A percentile compares a stretch with the other conserved stretches of the same genome.
phyloP scores from a whole-genome alignment of 2,329 filamentous ascomycete genomes.

The Colletotrichum sp. region DNA sequence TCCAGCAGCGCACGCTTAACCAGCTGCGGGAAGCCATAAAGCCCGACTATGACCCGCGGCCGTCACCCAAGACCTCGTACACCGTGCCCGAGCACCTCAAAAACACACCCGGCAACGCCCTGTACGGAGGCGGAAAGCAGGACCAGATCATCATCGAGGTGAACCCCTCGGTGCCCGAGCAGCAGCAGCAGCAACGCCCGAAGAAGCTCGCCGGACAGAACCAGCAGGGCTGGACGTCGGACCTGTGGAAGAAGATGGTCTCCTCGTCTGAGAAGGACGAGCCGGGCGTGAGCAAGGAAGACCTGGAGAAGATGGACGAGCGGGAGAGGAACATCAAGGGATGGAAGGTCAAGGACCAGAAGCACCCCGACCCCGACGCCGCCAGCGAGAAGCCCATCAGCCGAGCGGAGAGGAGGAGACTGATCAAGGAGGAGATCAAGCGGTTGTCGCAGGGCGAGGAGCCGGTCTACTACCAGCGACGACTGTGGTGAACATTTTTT shows the following conservation, averaged over 20 bases:
- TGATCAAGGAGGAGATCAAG: slow-evolving; percentile 64
- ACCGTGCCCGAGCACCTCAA: slow-evolving; percentile 58
- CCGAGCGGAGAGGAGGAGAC: slow-evolving; percentile 57
- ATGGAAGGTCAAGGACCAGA: slow-evolving; percentile 21
- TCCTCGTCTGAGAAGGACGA: neutral
- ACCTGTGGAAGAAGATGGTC: slow-evolving; percentile 12
- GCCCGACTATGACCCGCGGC: slow-evolving; percentile 44
- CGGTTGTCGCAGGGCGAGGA: slow-evolving; percentile 49
- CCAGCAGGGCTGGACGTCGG: slow-evolving; percentile 17
- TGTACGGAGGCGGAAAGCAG: slow-evolving; percentile 21
- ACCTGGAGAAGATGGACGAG: slow-evolving; percentile 28
- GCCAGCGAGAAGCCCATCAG: slow-evolving; percentile 53
- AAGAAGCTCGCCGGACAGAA: slow-evolving; percentile 15
- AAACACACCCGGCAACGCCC: slow-evolving; percentile 43
- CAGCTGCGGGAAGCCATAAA: slow-evolving; percentile 78
- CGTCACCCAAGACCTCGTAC: slow-evolving; percentile 46
- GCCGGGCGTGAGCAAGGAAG: slow-evolving; percentile 3
- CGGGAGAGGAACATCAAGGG: slow-evolving; percentile 25
- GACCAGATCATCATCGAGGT: slow-evolving; percentile 38
- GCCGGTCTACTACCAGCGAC: slow-evolving; percentile 59
- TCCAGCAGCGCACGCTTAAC: slow-evolving; percentile 85
- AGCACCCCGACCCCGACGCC: slow-evolving; percentile 39
- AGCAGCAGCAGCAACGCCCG: slow-evolving; percentile 12
- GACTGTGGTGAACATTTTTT: slow-evolving; percentile 49
- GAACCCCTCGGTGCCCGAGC: slow-evolving; percentile 34